Conservation (phyloP, 2,329 filamentous ascomycete species). For the Colletotrichum acutatum region DNA sequence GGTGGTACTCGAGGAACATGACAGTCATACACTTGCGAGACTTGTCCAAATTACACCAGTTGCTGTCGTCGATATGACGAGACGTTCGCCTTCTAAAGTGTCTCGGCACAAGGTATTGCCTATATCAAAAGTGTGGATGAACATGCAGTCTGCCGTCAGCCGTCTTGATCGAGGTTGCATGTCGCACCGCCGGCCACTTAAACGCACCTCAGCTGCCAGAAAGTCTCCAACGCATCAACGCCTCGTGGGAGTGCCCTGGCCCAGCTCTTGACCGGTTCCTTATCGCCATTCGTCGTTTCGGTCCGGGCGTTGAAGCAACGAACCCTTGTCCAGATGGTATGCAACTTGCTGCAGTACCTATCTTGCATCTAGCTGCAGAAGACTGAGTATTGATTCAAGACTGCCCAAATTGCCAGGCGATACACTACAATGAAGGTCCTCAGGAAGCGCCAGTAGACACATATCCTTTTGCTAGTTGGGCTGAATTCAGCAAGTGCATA, state of each 20-base stretch:
- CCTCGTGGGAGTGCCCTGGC: not conserved
- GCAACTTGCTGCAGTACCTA: slow-evolving; percentile 3
- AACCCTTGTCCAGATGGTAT: slow-evolving; percentile 10
- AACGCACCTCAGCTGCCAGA: not conserved
- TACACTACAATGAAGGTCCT: too few species aligned
- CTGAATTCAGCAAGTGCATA: too few species aligned
- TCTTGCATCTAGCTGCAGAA: slow-evolving; percentile 1
- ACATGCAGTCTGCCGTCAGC: slow-evolving; percentile 19
- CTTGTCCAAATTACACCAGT: not conserved
- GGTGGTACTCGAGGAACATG: not conserved
- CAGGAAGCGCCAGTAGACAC: too few species aligned
- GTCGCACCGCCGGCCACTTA: not conserved
- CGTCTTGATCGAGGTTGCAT: not conserved
- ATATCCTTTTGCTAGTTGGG: too few species aligned
- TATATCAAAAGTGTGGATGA: slow-evolving; percentile 18
- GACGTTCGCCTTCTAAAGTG: not conserved
- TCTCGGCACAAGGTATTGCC: not conserved
- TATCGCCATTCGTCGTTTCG: slow-evolving; percentile 18
- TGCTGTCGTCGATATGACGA: not conserved
- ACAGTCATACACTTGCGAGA: not conserved
- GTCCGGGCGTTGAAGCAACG: slow-evolving; percentile 10
- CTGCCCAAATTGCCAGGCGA: too few species aligned
- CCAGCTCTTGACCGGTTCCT: not conserved
- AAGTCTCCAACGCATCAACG: slow-evolving; percentile 1
- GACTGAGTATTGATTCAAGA: not conserved